Percentiles rank a stretch among this genome's conserved stretches.
Conservation (phyloP, 2,329 filamentous ascomycete species). For the Penicillium oxalicum region DNA sequence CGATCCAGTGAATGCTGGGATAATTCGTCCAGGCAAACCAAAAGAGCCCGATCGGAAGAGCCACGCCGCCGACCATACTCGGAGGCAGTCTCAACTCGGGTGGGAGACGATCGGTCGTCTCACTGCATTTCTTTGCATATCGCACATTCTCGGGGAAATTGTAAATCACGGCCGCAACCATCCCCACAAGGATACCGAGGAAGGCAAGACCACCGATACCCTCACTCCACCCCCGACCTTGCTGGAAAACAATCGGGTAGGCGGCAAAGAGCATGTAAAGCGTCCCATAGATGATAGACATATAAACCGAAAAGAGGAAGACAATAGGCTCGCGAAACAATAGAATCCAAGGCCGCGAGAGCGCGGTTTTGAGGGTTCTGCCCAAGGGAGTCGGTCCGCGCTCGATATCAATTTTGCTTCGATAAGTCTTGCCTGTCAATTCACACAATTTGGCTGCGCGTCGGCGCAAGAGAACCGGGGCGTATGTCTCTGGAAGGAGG, state of each 20-base stretch:
- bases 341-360: slow-evolving; percentile 43
- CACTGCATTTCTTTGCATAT: slow-evolving; percentile 22
- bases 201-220: slow-evolving; percentile 45
- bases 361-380: slow-evolving; percentile 40
- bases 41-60: slow-evolving; percentile 52
- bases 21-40: slow-evolving; percentile 56
- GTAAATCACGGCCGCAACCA: slow-evolving; percentile 33
- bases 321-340: slow-evolving; percentile 21
- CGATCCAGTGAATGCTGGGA: slow-evolving; percentile 36
- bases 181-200: slow-evolving; percentile 40
- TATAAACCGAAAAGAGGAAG: slow-evolving; percentile 16
- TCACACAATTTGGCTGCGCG: slow-evolving; percentile 36
- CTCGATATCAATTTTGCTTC: slow-evolving; percentile 31
- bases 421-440: slow-evolving; percentile 29
- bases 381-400: slow-evolving; percentile 36
- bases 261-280: slow-evolving; percentile 46
- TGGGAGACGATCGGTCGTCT: slow-evolving; percentile 30
- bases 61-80: slow-evolving; percentile 43
- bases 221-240: slow-evolving; percentile 40
- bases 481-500: slow-evolving; percentile 34
- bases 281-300: slow-evolving; percentile 21
- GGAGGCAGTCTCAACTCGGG: slow-evolving; percentile 52
- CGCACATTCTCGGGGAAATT: slow-evolving; percentile 34
- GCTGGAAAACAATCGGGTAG: slow-evolving; percentile 42
- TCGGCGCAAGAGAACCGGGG: slow-evolving; percentile 44